phyloP scores from a whole-genome alignment of 768 basidiomycete genomes.

The Tephrocybe sp. region DNA sequence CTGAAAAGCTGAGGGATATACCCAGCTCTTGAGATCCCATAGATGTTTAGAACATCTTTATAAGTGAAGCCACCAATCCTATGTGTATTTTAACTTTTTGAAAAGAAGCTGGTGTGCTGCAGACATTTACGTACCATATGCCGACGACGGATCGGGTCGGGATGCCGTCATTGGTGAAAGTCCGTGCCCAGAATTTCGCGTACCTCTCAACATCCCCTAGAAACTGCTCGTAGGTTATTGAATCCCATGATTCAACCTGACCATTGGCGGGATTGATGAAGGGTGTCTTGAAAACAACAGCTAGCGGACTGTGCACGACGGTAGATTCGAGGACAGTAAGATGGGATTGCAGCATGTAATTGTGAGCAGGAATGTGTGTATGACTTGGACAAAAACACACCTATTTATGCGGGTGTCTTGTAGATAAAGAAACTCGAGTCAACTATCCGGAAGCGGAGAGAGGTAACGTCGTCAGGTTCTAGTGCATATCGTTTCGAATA shows the following conservation, averaged over 20 bases:
- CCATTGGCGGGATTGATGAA: constrained; percentile 37
- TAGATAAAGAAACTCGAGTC: constrained; percentile 19
- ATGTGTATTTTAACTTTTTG: background rate
- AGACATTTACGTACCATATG: constrained; percentile 53
- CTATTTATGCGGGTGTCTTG: constrained; percentile 12
- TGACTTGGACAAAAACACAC: background rate
- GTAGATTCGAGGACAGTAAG: constrained; percentile 61
- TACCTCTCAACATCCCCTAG: constrained; percentile 59
- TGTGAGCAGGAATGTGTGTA: constrained; percentile 8
- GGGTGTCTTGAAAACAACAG: constrained; percentile 62
- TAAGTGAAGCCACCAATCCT: constrained; percentile 78
- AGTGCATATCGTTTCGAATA: constrained; percentile 31
- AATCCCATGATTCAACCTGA: constrained; percentile 49
- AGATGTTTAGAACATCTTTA: constrained; percentile 68
- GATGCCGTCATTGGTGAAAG: constrained; percentile 46
- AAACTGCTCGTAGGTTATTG: constrained; percentile 66
- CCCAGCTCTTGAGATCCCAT: constrained; percentile 71
- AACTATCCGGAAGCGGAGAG: constrained; percentile 13
- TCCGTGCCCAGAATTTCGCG: constrained; percentile 60
- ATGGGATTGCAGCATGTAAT: constrained; percentile 47
- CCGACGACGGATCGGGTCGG: constrained; percentile 61
- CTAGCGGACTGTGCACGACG: constrained; percentile 44
- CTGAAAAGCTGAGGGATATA: constrained; percentile 79
- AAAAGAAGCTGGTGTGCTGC: background rate
- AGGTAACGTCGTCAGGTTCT: constrained; percentile 21